Percentiles rank a stretch among this genome's conserved stretches.
phyloP scores from a whole-genome alignment of 441 rosid species.

The Brassica balearica region DNA sequence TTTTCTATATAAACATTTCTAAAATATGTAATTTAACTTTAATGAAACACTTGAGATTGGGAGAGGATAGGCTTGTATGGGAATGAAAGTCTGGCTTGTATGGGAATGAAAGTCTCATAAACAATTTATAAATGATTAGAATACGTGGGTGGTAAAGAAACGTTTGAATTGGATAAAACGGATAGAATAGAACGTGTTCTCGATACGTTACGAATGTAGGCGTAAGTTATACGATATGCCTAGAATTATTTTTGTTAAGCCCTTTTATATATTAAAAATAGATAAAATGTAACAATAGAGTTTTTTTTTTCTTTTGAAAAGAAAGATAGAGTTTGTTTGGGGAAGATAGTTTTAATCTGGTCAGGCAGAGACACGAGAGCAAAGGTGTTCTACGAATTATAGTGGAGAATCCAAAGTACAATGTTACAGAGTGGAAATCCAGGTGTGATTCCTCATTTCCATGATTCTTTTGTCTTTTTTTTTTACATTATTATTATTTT shows the following conservation, averaged over 20 bases:
- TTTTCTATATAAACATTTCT: too few species aligned
- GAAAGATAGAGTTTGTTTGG: not conserved
- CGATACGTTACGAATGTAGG: constrained; percentile 2
- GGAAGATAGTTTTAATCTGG: constrained; percentile 14
- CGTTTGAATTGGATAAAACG: too few species aligned
- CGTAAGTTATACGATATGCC: not conserved
- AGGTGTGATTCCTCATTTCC: constrained; percentile 39
- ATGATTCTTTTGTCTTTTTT: constrained; percentile 1
- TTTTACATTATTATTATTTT: not conserved
- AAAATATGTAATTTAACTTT: too few species aligned
- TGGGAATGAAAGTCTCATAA: too few species aligned
- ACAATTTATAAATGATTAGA: too few species aligned
- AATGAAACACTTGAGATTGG: too few species aligned
- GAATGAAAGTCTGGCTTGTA: too few species aligned
- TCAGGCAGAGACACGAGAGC: constrained; percentile 15
- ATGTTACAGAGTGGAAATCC: constrained; percentile 39
- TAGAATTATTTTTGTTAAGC: not conserved
- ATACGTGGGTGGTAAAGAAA: too few species aligned
- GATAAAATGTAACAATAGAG: not conserved
- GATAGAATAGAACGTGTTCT: too few species aligned
- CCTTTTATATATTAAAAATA: not conserved
- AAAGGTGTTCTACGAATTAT: constrained; percentile 33
- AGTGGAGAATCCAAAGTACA: constrained; percentile 38
- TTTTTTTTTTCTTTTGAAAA: too few species aligned
- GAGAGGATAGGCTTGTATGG: too few species aligned